phyloP scores from a whole-genome alignment of 73 alveolate species.

The Paramecium sonneborni region DNA sequence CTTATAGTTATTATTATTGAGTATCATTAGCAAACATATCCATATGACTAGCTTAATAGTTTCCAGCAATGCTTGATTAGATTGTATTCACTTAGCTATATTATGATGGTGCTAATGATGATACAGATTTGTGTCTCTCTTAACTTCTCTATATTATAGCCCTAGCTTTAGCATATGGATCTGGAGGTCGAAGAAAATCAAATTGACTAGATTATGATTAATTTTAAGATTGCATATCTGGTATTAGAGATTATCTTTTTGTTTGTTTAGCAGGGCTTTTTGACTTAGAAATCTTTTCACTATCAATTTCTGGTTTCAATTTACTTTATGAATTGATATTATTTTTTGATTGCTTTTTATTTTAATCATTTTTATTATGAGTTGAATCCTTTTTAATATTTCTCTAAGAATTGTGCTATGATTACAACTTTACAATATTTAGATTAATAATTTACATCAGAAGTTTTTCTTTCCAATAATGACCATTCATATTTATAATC shows the following conservation, averaged over 20 bases:
- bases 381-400: background rate
- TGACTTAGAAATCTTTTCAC: constrained; percentile 18
- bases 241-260: constrained; percentile 7
- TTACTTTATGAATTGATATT: background rate
- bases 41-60: constrained; percentile 7
- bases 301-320: background rate
- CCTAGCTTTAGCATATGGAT: constrained; percentile 52
- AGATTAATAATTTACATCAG: constrained; percentile 4
- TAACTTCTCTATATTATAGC: constrained; percentile 14
- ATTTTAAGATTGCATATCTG: constrained; percentile 15
- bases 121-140: constrained; percentile 52
- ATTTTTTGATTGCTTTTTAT: background rate
- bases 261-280: constrained; percentile 21
- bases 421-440: background rate
- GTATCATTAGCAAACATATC: background rate
- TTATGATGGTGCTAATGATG: constrained; percentile 52
- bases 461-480: background rate
- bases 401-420: background rate
- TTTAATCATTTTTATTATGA: background rate
- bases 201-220: constrained; percentile 1
- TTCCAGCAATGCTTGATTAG: constrained; percentile 30
- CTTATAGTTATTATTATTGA: background rate
- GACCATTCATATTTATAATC: constrained; percentile 42
- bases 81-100: constrained; percentile 11
- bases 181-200: constrained; percentile 53